Percentiles rank a stretch among this genome's conserved stretches.
Evolutionary conservation across 2,329 filamentous ascomycete species (phyloP).

Genomic region (Fusarium azukiicola): DNA sequence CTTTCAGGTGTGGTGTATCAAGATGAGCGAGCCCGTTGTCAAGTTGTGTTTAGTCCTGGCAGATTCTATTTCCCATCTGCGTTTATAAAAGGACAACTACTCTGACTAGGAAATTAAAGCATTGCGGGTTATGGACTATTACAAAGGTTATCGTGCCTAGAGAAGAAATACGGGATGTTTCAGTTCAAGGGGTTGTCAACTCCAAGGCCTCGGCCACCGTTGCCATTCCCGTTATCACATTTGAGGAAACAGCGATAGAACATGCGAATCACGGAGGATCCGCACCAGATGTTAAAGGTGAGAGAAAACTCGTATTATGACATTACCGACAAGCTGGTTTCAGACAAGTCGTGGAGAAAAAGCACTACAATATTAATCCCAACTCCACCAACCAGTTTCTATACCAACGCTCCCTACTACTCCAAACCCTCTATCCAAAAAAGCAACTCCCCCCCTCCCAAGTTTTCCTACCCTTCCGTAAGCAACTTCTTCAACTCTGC

Average conservation of each 20-base stretch:
- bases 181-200: too few relatives aligned
- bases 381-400: neutral
- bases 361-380: neutral
- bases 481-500: slow-evolving; percentile 64
- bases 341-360: neutral
- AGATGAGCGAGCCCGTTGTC: neutral
- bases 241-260: too few relatives aligned
- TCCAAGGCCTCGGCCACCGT: too few relatives aligned
- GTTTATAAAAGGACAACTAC: neutral
- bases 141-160: too few relatives aligned
- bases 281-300: too few relatives aligned
- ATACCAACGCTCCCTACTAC: neutral
- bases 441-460: neutral
- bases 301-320: too few relatives aligned
- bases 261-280: too few relatives aligned
- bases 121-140: too few relatives aligned
- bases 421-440: slow-evolving; percentile 3
- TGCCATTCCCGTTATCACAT: too few relatives aligned
- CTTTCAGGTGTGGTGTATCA: neutral
- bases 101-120: too few relatives aligned
- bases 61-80: neutral
- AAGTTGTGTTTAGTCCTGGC: neutral
- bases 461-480: slow-evolving; percentile 17
- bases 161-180: too few relatives aligned
- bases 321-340: neutral